These are phyloP conservation scores for Lachancea kluyveri DNA, from an alignment of 805 yeast genomes.

Conservation along the genomic window DNA sequence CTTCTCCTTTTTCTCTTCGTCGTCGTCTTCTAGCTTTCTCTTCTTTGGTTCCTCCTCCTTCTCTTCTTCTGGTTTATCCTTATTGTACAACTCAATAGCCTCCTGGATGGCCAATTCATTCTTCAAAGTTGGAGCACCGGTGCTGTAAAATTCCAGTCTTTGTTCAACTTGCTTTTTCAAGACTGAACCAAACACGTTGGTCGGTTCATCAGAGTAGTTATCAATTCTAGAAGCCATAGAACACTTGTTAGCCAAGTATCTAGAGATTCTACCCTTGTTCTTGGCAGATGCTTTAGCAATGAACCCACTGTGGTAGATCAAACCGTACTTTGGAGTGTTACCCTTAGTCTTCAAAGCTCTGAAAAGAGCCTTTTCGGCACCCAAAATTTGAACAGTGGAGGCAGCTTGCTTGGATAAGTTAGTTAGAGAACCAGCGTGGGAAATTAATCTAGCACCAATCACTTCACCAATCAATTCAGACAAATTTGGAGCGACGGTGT, in stretches of 20 bases:
- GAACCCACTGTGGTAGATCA: constrained; percentile 90
- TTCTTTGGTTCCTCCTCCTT: constrained; percentile 24
- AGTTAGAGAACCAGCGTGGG: constrained; percentile 97
- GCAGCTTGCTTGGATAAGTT: constrained; percentile 98
- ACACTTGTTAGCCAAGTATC: constrained; percentile 98
- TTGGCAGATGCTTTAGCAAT: constrained; percentile 91
- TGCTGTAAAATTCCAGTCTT: constrained; percentile 90
- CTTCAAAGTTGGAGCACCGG: constrained; percentile 96
- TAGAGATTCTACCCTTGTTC: constrained; percentile 98
- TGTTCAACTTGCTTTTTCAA: constrained; percentile 97
- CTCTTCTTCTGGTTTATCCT: constrained; percentile 41
- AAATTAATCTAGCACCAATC: constrained; percentile 96
- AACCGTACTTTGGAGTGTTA: constrained; percentile 94
- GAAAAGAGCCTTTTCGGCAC: constrained; percentile 95
- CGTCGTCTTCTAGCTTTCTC: constrained; percentile 32
- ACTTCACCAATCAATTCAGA: constrained; percentile 97
- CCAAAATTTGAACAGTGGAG: constrained; percentile 94
- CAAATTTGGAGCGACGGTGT: constrained; percentile 94
- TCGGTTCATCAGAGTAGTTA: constrained; percentile 92
- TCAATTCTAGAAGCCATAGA: constrained; percentile 98
- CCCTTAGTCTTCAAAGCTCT: constrained; percentile 96
- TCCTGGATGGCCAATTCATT: constrained; percentile 89
- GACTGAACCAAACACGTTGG: constrained; percentile 81
- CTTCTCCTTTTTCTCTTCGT: constrained; percentile 29
- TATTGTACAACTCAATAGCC: constrained; percentile 65